These are phyloP conservation scores for Byssoonygena ceratinophila DNA, from an alignment of 2,329 filamentous ascomycete genomes.

Conservation along the genomic window DNA sequence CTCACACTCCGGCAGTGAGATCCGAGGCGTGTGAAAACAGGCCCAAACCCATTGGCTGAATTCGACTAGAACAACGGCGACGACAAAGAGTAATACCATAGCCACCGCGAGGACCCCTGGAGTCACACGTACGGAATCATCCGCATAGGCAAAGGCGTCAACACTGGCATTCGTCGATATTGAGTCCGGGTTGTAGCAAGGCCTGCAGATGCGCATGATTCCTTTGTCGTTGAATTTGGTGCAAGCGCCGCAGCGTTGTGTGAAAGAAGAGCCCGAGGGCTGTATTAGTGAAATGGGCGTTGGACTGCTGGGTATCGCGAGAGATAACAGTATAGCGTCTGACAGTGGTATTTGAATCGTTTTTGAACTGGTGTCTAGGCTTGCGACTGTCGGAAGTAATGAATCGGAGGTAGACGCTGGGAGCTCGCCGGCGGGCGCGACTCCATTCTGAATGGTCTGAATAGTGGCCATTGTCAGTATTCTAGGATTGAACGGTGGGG, in stretches of 20 bases:
- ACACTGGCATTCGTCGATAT: not conserved
- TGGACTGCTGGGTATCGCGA: not conserved
- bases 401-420: not conserved
- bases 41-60: conserved; percentile 3
- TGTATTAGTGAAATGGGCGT: not conserved
- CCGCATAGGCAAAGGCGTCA: not conserved
- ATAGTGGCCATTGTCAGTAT: not conserved
- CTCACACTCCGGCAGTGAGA: not conserved
- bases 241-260: conserved; percentile 1
- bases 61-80: conserved; percentile 9
- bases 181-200: conserved; percentile 2
- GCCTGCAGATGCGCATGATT: conserved; percentile 8
- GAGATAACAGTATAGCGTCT: not conserved
- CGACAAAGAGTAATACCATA: conserved; percentile 7
- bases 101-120: conserved; percentile 4
- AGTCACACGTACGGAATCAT: not conserved
- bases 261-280: not conserved
- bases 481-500: not conserved
- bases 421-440: not conserved
- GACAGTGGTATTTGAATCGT: not conserved
- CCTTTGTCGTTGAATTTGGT: not conserved
- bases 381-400: not conserved
- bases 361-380: not conserved
- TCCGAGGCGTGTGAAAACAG: not conserved
- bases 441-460: not conserved